These are phyloP conservation scores for Ottelia alismoides DNA, from an alignment of 106 monocot species.

Conservation along the genomic window DNA sequence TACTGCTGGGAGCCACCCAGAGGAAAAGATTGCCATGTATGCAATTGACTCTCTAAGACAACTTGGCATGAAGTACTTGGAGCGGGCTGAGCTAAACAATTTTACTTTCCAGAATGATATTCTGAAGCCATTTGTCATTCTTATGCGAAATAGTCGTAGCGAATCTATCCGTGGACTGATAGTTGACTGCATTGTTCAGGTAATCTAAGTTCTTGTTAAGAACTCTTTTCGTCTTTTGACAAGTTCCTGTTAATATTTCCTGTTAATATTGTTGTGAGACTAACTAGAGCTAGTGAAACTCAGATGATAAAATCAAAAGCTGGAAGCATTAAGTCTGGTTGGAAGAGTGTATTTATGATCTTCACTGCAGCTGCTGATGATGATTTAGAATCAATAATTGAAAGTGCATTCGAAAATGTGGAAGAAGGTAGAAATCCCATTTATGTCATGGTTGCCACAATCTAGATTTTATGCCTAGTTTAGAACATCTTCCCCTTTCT, in stretches of 20 bases:
- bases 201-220: no score
- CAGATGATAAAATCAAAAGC: constrained; percentile 97
- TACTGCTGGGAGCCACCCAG: constrained; percentile 79
- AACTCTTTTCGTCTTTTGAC: no score
- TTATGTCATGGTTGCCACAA: no score
- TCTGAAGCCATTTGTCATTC: constrained; percentile 94
- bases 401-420: constrained; percentile 97
- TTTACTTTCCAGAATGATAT: constrained; percentile 99
- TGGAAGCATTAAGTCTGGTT: constrained; percentile 95
- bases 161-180: constrained; percentile 76
- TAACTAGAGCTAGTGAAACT: not conserved
- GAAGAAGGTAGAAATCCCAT: constrained; percentile 71
- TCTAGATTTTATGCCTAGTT: no score
- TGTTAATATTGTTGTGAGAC: no score
- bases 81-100: constrained; percentile 84
- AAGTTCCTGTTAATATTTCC: no score
- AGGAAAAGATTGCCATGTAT: constrained; percentile 96
- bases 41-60: constrained; percentile 93
- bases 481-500: no score
- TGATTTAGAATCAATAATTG: constrained; percentile 74
- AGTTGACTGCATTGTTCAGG: constrained; percentile 99
- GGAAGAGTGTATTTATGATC: constrained; percentile 99
- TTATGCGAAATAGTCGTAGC: constrained; percentile 85
- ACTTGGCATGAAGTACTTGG: constrained; percentile 98
- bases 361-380: constrained; percentile 96